A percentile compares a stretch with the other conserved stretches of the same genome.
phyloP scores from a whole-genome alignment of 2,329 filamentous ascomycete genomes.

The Bimuria novae-zelandiae region DNA sequence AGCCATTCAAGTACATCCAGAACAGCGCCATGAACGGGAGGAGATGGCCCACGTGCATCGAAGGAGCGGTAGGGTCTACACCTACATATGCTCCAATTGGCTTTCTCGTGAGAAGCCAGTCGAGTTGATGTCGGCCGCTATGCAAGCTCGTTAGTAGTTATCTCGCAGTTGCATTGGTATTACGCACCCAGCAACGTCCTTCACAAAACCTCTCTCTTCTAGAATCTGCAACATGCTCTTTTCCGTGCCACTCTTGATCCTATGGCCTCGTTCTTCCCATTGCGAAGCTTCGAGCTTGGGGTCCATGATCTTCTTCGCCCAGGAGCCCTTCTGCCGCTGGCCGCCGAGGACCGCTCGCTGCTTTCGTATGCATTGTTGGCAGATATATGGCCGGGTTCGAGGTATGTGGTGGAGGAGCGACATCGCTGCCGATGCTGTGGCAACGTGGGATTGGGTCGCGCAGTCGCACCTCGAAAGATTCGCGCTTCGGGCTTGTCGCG shows the following conservation, averaged over 20 bases:
- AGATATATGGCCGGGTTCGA: conserved; percentile 32
- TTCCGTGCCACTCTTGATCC: conserved; percentile 34
- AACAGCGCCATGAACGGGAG: conserved; percentile 82
- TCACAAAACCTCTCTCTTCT: conserved; percentile 73
- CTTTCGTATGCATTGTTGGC: conserved; percentile 33
- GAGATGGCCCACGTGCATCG: conserved; percentile 79
- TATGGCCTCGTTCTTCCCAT: conserved; percentile 36
- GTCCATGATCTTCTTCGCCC: conserved; percentile 27
- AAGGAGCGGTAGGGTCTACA: conserved; percentile 79
- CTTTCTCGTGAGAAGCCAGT: conserved; percentile 66
- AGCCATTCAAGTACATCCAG: conserved; percentile 81
- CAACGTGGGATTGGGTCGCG: not conserved
- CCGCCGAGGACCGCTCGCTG: conserved; percentile 22
- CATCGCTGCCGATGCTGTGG: conserved; percentile 30
- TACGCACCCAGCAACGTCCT: conserved; percentile 73
- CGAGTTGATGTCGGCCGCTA: conserved; percentile 59
- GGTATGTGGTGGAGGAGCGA: conserved; percentile 34
- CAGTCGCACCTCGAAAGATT: conserved; percentile 24
- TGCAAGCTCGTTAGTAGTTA: conserved; percentile 16
- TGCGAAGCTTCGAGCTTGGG: conserved; percentile 18
- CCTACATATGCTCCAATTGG: conserved; percentile 78
- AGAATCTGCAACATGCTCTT: conserved; percentile 64
- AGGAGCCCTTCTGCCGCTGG: conserved; percentile 22
- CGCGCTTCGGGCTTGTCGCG: conserved; percentile 17
- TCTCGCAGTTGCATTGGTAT: conserved; percentile 16